Evolutionary conservation across 352 stramenopile genomes (phyloP), one percentile per base, ranked within the genome.

Genomic region (Pythium diclinum): DNA sequence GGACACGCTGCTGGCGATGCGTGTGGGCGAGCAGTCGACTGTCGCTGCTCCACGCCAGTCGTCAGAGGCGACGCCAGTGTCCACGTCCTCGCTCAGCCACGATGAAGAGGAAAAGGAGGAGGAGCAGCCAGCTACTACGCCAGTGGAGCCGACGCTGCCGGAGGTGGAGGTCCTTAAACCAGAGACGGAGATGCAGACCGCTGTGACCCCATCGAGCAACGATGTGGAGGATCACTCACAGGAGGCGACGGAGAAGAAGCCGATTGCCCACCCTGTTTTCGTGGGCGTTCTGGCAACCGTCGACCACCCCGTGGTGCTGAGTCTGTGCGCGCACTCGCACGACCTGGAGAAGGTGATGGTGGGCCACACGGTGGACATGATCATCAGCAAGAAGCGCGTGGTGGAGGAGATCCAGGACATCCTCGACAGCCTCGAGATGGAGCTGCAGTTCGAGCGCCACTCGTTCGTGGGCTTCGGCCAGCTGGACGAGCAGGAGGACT

Each of bases 391-490:
- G 68, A 90, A 88, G 63, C 73, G 65, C 17, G 85, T 90, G 70
- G 76, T 92, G 33, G 83, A 89, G 48, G 83, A 92, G 66, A 90
- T 92, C 64, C 79, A 92, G 55, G 79, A 92, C 46, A 92, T 90
- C 48, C 77, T 90, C 14, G 69, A 85, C 56, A 87, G 75, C 57
- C 74, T 92, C 30, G 81, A 92, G 69, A 92, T 92, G 81, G 83
- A 89, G 61, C 58, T 81, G 42, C 83, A 90, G 49, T 89, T 92
- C 58, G 83, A 92, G 63, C 81, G 83, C 19, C 83, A 90, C 71
- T 92, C 83, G 25, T 74, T 76, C 28, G 68, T 87, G 42, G 81
- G 78, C 38, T 32, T 87, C 60, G 83, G 83, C 57, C 56, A 34
- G 9, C 53, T 48, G 46, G 58, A 54, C 54, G 30, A 61, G 49